Evolutionary conservation across 2,329 filamentous ascomycete species (phyloP), one percentile per base, ranked within the genome.

Genomic region (Fusarium sp.): DNA sequence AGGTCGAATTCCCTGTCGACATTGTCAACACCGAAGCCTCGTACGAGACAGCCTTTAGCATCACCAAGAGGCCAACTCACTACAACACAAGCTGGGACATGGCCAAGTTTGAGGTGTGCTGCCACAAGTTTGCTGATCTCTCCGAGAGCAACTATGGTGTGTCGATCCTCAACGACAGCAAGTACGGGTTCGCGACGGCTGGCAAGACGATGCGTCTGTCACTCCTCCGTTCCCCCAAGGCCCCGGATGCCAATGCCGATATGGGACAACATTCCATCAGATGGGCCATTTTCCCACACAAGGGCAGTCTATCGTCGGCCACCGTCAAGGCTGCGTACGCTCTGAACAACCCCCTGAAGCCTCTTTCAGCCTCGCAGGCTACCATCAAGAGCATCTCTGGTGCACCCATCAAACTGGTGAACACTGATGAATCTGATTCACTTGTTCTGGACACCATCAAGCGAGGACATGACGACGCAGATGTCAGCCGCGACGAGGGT

Each of bases 11-110:
- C 84, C 96, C 97, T 0, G 95, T 98, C 72, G 93, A 97, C 79
- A 89, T 98, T 73, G 90, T 91, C 76, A 98, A 96, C 83, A 97
- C 93, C 0, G 95, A 98, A 83, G 97, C 97, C 35, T 94, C 92
- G 14, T 99, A 99, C 82, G 97, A 99, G 83, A 97, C 95, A 9
- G 95, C 98, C 79, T 98, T 94, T 80, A 96, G 96, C 77, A 91
- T 98, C 76, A 92, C 97, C 72, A 91, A 91, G 76, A 91, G 97
- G 33, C 96, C 97, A 3, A 99, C 97, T 0, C 97, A 99, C 85
- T 98, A 98, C 89, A 99, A 99, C 85, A 99, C 97, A 4, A 89
- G 90, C 76, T 98, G 95, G 95, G 95, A 98, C 80, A 97, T 97
- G 95, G 95, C 95, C 79, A 98, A 98, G 80, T 98, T 98, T 78